Evolutionary conservation across 495 filamentous ascomycete genomes (phyloP).

Genomic region (Schizothecium vesticola): DNA sequence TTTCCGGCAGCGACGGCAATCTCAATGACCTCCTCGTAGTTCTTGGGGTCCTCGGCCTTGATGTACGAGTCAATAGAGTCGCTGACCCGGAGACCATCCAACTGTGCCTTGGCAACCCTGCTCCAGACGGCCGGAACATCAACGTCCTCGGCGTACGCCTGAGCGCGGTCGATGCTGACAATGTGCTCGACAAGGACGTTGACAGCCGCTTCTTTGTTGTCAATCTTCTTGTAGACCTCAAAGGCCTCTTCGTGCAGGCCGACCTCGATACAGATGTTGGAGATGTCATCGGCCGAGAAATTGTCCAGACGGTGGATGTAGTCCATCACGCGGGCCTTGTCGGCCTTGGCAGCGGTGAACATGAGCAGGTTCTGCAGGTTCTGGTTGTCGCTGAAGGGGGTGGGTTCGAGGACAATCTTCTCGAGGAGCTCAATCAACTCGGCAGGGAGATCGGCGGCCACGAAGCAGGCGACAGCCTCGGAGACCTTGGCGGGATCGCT

Average conservation of each 20-base stretch:
- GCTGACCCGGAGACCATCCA: conserved; percentile 88
- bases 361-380: conserved; percentile 96
- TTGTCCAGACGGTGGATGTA: conserved; percentile 89
- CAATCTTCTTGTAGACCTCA: conserved; percentile 96
- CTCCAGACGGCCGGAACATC: conserved; percentile 99
- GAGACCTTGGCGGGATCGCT: conserved; percentile 94
- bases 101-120: conserved; percentile 94
- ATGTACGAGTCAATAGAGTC: conserved; percentile 98
- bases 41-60: conserved; percentile 84
- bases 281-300: conserved; percentile 89
- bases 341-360: conserved; percentile 93
- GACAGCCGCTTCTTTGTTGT: conserved; percentile 77
- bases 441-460: conserved; percentile 80
- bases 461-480: conserved; percentile 87
- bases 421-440: conserved; percentile 97
- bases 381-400: conserved; percentile 92
- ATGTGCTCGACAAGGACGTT: conserved; percentile 95
- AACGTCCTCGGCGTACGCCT: conserved; percentile 92
- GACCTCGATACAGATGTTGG: conserved; percentile 86
- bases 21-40: conserved; percentile 94
- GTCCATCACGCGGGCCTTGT: conserved; percentile 91
- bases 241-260: conserved; percentile 97
- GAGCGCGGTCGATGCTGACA: conserved; percentile 96
- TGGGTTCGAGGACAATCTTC: conserved; percentile 98
- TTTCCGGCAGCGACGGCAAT: conserved; percentile 94